phyloP scores from a whole-genome alignment of 2,329 filamentous ascomycete species.

The Colletotrichum incanum region DNA sequence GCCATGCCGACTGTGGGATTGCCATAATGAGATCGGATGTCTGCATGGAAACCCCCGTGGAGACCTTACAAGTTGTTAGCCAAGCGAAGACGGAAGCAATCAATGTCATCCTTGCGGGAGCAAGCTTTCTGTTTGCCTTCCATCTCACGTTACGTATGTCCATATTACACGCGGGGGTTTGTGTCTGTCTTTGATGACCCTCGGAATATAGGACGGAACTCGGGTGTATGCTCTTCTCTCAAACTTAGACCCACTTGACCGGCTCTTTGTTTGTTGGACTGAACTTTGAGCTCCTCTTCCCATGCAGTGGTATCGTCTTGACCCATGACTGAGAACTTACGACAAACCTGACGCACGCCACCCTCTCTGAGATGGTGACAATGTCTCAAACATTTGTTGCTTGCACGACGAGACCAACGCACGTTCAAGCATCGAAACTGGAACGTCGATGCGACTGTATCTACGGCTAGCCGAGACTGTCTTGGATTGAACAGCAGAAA shows the following conservation, averaged over 20 bases:
- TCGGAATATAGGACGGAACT: conserved; percentile 18
- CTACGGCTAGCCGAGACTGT: conserved; percentile 32
- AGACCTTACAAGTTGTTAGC: not conserved
- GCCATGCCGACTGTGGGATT: too few species aligned
- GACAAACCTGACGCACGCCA: not conserved
- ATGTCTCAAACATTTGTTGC: not conserved
- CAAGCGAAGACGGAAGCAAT: not conserved
- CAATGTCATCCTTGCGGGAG: not conserved
- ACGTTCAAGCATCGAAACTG: not conserved
- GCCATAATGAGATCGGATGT: not conserved
- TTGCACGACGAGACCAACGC: not conserved
- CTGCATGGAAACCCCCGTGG: not conserved
- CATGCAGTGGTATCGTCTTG: conserved; percentile 11
- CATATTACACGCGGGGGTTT: conserved; percentile 21
- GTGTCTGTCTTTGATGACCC: conserved; percentile 24
- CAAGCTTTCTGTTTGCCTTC: conserved; percentile 14
- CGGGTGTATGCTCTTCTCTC: not conserved
- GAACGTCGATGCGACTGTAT: not conserved
- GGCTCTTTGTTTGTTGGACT: not conserved
- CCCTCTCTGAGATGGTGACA: too few species aligned
- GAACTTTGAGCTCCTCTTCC: conserved; percentile 16
- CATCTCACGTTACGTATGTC: not conserved
- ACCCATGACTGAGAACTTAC: conserved; percentile 19
- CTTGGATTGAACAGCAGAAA: not conserved
- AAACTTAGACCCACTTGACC: not conserved